Evolutionary conservation across 768 basidiomycete genomes (phyloP), one percentile per base, ranked within the genome.

Genomic region (Suillus subaureus): DNA sequence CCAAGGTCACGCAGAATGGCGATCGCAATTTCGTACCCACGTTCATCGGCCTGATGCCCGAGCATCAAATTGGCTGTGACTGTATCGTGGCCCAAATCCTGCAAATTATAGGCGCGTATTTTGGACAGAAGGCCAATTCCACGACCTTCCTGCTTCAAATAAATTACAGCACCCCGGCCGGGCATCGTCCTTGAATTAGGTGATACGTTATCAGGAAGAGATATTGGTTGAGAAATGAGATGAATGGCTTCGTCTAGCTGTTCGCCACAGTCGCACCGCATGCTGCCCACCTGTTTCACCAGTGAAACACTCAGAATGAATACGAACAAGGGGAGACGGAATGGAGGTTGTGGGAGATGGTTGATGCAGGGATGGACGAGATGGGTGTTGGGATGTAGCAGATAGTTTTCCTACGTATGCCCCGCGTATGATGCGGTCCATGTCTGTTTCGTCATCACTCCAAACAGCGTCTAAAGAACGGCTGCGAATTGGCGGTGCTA

Each of bases 261-360:
- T 78, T 99, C 96, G 16, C 97, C 97, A 73, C 97, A 99, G 77
- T 99, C 97, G 74, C 97, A 99, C 39, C 97, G 91, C 92, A 97
- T 96, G 82, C 95, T 89, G 33, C 97, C 97, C 65, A 99, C 87
- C n/a, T 9, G 96, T 99, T 78, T 99, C 97, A 35, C 97, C 97
- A 0, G 97, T 99, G 79, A 95, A 99, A 77, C 97, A 99, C 77
- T 99, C 97, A 35, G 95, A 97, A 78, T 99, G 97, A 61, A 99
- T 94, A 45, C 97, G 89, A 52, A 99, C 89, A 61, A 99, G 86
- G 0, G 97, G 95, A 0, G 89, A 78, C 1, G 91, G 91, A 42
- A 89, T 74, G 51, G 73, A 70, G 28, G 63, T 13, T 12, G 62
- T 56, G 39, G 43, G 37, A 45, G 62, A 61, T 33, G 68, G 67